Conservation (phyloP, 2,329 filamentous ascomycete genomes). For the Ophiostoma himal-ulmi region DNA sequence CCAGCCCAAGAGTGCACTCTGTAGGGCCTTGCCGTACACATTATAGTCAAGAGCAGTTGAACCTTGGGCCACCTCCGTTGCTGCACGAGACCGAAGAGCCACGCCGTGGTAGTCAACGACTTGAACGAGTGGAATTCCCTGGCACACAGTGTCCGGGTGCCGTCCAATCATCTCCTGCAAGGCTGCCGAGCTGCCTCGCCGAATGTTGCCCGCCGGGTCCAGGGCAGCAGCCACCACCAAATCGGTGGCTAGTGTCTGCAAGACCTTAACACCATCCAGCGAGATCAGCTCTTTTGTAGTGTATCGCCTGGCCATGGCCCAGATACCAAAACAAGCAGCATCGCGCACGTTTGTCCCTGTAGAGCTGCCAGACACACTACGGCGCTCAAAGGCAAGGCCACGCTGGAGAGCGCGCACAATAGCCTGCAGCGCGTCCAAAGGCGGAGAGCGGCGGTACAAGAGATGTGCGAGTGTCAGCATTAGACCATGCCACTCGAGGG, state of each 20-base stretch:
- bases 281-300: constrained; percentile 68
- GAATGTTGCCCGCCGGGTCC: constrained; percentile 88
- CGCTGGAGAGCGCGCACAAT: constrained; percentile 72
- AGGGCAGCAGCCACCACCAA: constrained; percentile 76
- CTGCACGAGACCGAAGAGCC: constrained; percentile 75
- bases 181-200: constrained; percentile 85
- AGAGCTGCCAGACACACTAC: constrained; percentile 75
- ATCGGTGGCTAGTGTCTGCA: constrained; percentile 75
- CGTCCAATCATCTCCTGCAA: constrained; percentile 90
- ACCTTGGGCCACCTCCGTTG: constrained; percentile 66
- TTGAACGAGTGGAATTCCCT: constrained; percentile 83
- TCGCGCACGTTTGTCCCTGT: constrained; percentile 88
- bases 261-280: constrained; percentile 45
- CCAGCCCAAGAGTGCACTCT: constrained; percentile 72
- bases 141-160: constrained; percentile 74
- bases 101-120: constrained; percentile 90
- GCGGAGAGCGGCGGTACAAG: constrained; percentile 76
- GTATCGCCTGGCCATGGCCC: constrained; percentile 85
- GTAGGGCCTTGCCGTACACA: constrained; percentile 64
- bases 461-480: constrained; percentile 83
- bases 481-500: constrained; percentile 85
- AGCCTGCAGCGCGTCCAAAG: constrained; percentile 60
- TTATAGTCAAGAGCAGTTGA: constrained; percentile 57
- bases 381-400: constrained; percentile 82
- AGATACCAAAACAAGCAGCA: constrained; percentile 92